Evolutionary conservation across 2,329 filamentous ascomycete genomes (phyloP), one percentile per base, ranked within the genome.

Genomic region (Coniella lustricola): DNA sequence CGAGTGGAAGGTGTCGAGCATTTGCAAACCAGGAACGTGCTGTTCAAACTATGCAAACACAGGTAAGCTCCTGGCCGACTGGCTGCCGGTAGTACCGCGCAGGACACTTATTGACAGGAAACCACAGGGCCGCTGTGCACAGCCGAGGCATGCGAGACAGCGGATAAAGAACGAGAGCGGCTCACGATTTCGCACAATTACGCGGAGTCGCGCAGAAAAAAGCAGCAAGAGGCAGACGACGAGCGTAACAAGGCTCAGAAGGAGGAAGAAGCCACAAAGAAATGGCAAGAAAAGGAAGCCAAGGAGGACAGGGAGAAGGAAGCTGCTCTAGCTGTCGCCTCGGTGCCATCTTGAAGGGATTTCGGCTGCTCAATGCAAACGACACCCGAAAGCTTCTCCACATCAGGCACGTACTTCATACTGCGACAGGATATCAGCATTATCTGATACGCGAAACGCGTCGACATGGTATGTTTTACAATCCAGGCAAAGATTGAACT

Each of bases 271-370:
- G 38, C 46, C 12, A 46, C 46, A 18, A 21, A 18, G 9, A 48
- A 44, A 7, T 46, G 50, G 50, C 49, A 40, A 13, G 29, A 20
- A 7, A 18, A 38, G 44, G 44, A 46, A 18, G 35, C n/a, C 5
- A 17, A 7, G 1, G 34, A 20, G 16, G 22, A 16, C 9, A 18
- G 14, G 10, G 21, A 5, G 14, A 38, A 25, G 12, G 1, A 48
- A 66, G 65, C 17, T 61, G 64, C 18, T 65, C 66, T 47, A 67
- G 66, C 59, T 64, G 66, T 56, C 66, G 66, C 55, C 55, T 61
- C 37, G 73, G 73, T 1, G 73, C 73, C 1, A 57, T 76, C 12
- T 66, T 76, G 41, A 62, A 76, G 7, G 56, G 67, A 14, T 65
- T 74, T 29, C 5, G 25, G 25, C 10, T 10, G 25, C 25, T 10